phyloP scores from a whole-genome alignment of 345 rosid genomes.

The Syzygium grande region DNA sequence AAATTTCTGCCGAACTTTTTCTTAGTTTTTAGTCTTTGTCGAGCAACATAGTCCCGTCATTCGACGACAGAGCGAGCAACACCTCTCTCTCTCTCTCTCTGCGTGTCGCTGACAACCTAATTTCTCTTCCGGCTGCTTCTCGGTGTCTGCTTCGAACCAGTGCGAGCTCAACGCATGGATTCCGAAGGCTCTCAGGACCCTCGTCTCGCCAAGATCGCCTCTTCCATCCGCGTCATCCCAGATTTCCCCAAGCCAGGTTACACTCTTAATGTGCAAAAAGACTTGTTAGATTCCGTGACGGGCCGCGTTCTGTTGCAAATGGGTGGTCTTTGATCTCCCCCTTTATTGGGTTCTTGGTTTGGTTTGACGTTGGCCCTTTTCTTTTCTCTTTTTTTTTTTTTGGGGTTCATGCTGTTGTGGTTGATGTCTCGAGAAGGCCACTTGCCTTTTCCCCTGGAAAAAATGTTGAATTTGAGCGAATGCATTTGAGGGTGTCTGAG shows the following conservation, averaged over 20 bases:
- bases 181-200: constrained; percentile 40
- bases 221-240: constrained; percentile 80
- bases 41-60: background rate
- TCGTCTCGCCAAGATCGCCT: constrained; percentile 52
- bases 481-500: background rate
- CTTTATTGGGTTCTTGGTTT: background rate
- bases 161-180: constrained; percentile 32
- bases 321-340: background rate
- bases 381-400: background rate
- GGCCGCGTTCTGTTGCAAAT: background rate
- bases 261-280: background rate
- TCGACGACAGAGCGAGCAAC: background rate
- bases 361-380: background rate
- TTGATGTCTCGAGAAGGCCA: background rate
- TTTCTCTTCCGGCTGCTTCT: background rate
- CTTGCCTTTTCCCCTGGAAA: background rate
- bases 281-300: background rate
- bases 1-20: background rate
- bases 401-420: too few species aligned
- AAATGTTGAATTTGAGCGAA: background rate
- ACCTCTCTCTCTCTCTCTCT: background rate
- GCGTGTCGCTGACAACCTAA: background rate
- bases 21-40: background rate
- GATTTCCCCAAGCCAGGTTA: constrained; percentile 90
- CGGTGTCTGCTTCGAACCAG: constrained; percentile 1